phyloP scores from a whole-genome alignment of 345 rosid genomes.

The Pistacia vera region DNA sequence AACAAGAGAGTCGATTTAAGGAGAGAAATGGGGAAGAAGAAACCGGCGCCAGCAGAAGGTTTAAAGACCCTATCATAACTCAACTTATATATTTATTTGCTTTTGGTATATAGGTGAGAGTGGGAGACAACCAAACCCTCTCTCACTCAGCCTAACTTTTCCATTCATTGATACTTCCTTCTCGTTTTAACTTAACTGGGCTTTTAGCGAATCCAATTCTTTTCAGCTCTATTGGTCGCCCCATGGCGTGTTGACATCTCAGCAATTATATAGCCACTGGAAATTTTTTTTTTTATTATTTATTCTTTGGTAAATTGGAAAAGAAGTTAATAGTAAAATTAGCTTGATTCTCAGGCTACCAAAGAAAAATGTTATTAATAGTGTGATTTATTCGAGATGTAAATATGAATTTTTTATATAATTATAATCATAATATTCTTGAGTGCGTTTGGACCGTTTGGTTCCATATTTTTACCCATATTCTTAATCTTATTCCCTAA shows the following conservation, averaged over 20 bases:
- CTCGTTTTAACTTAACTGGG: not conserved
- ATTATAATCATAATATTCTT: too few relatives aligned
- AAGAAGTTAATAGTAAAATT: not conserved
- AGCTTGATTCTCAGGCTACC: not conserved
- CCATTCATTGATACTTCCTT: not conserved
- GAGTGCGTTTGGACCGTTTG: too few relatives aligned
- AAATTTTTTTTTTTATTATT: not conserved
- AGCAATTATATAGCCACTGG: too few relatives aligned
- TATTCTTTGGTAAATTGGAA: too few relatives aligned
- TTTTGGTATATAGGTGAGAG: not conserved
- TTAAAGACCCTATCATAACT: constrained; percentile 37
- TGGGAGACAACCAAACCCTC: not conserved
- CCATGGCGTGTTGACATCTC: constrained; percentile 1
- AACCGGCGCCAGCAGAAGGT: constrained; percentile 42
- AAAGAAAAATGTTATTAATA: too few relatives aligned
- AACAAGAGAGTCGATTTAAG: constrained; percentile 33
- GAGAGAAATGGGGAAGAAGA: constrained; percentile 43
- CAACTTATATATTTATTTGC: not conserved
- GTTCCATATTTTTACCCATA: too few relatives aligned
- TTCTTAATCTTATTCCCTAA: too few relatives aligned
- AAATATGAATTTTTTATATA: too few relatives aligned
- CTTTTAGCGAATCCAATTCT: not conserved
- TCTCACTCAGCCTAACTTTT: not conserved
- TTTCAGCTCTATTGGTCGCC: not conserved
- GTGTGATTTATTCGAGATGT: too few relatives aligned